Percentiles rank a stretch among this genome's conserved stretches.
Conservation (phyloP, 345 rosid genomes). For the Theobroma cacao region DNA sequence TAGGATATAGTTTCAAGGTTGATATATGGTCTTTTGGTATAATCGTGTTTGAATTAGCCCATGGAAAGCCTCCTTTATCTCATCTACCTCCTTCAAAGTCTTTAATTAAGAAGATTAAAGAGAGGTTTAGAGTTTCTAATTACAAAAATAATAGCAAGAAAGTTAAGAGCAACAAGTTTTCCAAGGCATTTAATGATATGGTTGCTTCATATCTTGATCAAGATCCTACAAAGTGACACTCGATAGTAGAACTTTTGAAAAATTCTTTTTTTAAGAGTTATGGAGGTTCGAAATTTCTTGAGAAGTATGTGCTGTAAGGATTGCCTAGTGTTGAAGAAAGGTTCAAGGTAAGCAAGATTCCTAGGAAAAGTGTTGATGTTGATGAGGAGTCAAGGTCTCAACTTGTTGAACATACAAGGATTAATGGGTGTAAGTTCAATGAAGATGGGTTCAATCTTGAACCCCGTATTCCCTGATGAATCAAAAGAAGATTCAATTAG, state of each 20-base stretch:
- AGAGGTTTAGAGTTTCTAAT: conserved; percentile 64
- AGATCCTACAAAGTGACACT: conserved; percentile 69
- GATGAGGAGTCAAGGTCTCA: conserved; percentile 17
- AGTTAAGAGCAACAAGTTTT: conserved; percentile 54
- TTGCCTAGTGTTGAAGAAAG: conserved; percentile 72
- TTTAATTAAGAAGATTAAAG: conserved; percentile 70
- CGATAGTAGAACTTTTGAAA: conserved; percentile 63
- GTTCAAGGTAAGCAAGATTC: conserved; percentile 32
- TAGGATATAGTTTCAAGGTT: conserved; percentile 73
- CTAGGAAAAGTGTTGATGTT: conserved; percentile 17
- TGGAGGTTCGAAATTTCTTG: conserved; percentile 50
- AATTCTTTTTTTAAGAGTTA: conserved; percentile 71
- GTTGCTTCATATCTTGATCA: conserved; percentile 74
- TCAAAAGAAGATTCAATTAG: conserved; percentile 13
- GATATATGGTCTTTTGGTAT: conserved; percentile 90
- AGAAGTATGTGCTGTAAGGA: conserved; percentile 51
- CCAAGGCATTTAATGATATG: conserved; percentile 75
- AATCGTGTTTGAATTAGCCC: conserved; percentile 78
- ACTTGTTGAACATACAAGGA: conserved; percentile 53
- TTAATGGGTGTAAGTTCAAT: conserved; percentile 84
- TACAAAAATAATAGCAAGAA: conserved; percentile 45
- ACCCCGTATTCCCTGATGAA: conserved; percentile 63
- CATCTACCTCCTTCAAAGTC: conserved; percentile 75
- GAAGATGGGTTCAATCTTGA: conserved; percentile 67
- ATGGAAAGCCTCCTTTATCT: conserved; percentile 80